phyloP scores from a whole-genome alignment of 1,139 yeast genomes.

The Taphrina wiesneri region DNA sequence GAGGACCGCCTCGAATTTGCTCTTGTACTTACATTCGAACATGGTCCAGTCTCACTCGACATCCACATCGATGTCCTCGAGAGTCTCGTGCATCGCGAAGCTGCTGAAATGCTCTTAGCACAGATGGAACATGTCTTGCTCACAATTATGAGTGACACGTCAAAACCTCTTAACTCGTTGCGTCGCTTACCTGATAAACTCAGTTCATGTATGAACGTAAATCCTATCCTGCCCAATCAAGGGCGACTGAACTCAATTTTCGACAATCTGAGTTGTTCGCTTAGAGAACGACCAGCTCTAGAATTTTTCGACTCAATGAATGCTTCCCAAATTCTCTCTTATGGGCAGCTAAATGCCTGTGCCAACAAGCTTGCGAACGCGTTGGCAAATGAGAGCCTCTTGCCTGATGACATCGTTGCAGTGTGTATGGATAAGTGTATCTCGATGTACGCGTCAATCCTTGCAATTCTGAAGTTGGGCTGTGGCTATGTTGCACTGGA shows the following conservation, averaged over 20 bases:
- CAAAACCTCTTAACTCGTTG: not conserved
- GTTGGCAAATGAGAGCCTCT: constrained; percentile 4
- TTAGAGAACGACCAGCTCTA: constrained; percentile 21
- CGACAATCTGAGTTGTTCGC: not conserved
- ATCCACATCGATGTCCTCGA: not conserved
- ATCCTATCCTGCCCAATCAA: not conserved
- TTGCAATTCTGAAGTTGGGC: constrained; percentile 39
- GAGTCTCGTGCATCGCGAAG: not conserved
- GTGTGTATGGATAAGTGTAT: constrained; percentile 37
- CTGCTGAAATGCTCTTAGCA: not conserved
- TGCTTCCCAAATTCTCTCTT: constrained; percentile 13
- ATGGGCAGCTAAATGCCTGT: constrained; percentile 21
- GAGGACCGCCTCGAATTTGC: constrained; percentile 25
- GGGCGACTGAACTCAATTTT: constrained; percentile 19
- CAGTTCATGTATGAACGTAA: not conserved
- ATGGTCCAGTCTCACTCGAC: not conserved
- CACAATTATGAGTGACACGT: not conserved
- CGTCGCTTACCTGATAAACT: not conserved
- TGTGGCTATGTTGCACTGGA: constrained; percentile 40
- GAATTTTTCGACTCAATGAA: constrained; percentile 6
- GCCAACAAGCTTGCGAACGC: constrained; percentile 20
- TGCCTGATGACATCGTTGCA: constrained; percentile 35
- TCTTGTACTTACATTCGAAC: constrained; percentile 11
- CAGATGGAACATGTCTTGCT: constrained; percentile 9
- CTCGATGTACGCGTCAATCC: constrained; percentile 37